phyloP scores from a whole-genome alignment of 2,329 filamentous ascomycete genomes.

The Ophiostoma sp. region DNA sequence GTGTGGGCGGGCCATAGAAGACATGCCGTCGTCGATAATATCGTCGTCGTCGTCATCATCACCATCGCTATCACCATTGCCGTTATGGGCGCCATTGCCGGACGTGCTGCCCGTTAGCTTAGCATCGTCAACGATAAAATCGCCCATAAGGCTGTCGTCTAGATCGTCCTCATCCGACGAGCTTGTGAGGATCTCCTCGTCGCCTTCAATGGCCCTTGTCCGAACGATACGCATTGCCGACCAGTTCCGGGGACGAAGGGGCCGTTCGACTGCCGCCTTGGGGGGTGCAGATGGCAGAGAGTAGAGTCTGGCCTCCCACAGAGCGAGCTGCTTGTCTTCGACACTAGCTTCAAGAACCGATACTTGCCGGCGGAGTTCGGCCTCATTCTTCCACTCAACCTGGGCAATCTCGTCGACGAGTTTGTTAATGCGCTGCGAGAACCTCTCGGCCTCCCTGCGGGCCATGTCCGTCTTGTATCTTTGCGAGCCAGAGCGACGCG shows the following conservation, averaged over 20 bases:
- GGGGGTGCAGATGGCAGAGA: slow-evolving; percentile 36
- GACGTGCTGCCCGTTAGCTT: not conserved
- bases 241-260: not conserved
- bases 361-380: slow-evolving; percentile 52
- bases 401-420: slow-evolving; percentile 47
- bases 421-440: slow-evolving; percentile 51
- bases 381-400: slow-evolving; percentile 48
- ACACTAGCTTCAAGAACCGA: slow-evolving; percentile 60
- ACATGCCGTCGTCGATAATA: not conserved
- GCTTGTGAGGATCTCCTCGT: slow-evolving; percentile 49
- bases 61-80: not conserved
- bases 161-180: slow-evolving; percentile 33
- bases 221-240: not conserved
- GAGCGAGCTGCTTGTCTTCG: slow-evolving; percentile 51
- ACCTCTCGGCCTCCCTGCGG: slow-evolving; percentile 39
- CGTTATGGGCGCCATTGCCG: not conserved
- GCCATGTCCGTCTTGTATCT: slow-evolving; percentile 42
- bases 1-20: not conserved
- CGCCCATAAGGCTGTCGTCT: not conserved
- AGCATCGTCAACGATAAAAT: not conserved
- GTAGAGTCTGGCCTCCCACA: slow-evolving; percentile 42
- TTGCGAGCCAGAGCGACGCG: slow-evolving; percentile 42
- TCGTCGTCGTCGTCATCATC: not conserved
- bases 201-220: slow-evolving; percentile 26
- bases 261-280: slow-evolving; percentile 16